Evolutionary conservation across 208 protist genomes (phyloP).

Genomic region (Trypanosoma rangeli): DNA sequence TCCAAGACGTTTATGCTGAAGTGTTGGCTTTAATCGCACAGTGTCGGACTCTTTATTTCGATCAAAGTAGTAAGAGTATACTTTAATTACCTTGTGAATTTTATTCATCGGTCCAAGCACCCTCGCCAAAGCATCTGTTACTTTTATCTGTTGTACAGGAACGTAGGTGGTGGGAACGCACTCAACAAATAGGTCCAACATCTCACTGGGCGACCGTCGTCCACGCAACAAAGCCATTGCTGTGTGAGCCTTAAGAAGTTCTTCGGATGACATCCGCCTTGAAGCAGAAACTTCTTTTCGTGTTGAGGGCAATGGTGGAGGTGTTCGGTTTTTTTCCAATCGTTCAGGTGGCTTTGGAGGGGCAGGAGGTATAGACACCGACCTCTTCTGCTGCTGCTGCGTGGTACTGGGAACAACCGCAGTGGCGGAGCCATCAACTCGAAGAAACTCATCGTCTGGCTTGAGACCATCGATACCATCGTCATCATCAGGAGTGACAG

Average conservation of each 20-base stretch:
- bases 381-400: background rate
- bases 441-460: slow-evolving; percentile 19
- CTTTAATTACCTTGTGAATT: slow-evolving; percentile 53
- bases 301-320: slow-evolving; percentile 19
- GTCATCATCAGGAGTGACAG: background rate
- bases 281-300: background rate
- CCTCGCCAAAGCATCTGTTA: slow-evolving; percentile 39
- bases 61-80: slow-evolving; percentile 80
- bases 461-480: slow-evolving; percentile 8
- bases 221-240: slow-evolving; percentile 53
- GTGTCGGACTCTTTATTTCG: slow-evolving; percentile 31
- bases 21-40: slow-evolving; percentile 43
- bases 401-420: background rate
- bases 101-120: slow-evolving; percentile 48
- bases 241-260: slow-evolving; percentile 55
- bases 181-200: slow-evolving; percentile 83
- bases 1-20: slow-evolving; percentile 49
- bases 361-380: slow-evolving; percentile 2
- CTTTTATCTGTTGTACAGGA: slow-evolving; percentile 44
- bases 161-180: slow-evolving; percentile 81
- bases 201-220: slow-evolving; percentile 54
- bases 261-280: slow-evolving; percentile 25
- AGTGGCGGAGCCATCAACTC: background rate
- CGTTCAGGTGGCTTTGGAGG: slow-evolving; percentile 16
- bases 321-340: slow-evolving; percentile 15